phyloP scores from a whole-genome alignment of 352 stramenopile species.

The Globisporangium parvum region DNA sequence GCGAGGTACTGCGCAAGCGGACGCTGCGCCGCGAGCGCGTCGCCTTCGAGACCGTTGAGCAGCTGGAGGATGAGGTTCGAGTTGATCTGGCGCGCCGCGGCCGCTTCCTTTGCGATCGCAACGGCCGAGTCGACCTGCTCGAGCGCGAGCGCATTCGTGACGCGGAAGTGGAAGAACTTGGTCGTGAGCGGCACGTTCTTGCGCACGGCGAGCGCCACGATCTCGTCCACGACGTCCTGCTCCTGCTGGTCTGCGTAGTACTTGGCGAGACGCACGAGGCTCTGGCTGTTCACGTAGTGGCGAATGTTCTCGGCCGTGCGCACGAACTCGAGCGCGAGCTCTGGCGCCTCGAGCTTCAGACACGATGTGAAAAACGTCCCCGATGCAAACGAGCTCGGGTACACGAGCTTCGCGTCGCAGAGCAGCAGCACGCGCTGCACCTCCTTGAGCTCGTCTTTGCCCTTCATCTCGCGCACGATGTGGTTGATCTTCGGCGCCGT shows the following conservation, averaged over 20 bases:
- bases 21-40: conserved; percentile 51
- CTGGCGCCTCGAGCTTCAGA: conserved; percentile 47
- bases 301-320: conserved; percentile 59
- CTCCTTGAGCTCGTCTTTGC: conserved; percentile 53
- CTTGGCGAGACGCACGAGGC: conserved; percentile 64
- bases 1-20: conserved; percentile 73
- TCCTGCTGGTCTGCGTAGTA: conserved; percentile 50
- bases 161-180: conserved; percentile 75
- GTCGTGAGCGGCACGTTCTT: conserved; percentile 42
- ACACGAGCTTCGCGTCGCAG: conserved; percentile 72
- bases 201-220: conserved; percentile 42
- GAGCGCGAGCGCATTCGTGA: conserved; percentile 60
- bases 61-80: conserved; percentile 68
- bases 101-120: conserved; percentile 56
- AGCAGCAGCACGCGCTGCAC: conserved; percentile 72
- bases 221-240: conserved; percentile 52
- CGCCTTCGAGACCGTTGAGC: conserved; percentile 54
- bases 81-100: conserved; percentile 67
- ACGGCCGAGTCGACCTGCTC: conserved; percentile 55
- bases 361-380: conserved; percentile 64
- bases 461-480: conserved; percentile 78
- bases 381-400: conserved; percentile 53
- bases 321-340: conserved; percentile 70
- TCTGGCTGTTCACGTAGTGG: conserved; percentile 77
- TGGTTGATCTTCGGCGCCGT: conserved; percentile 80